phyloP scores from a whole-genome alignment of 1,139 yeast species.

The Zhuliangozyma blackwelliae region DNA sequence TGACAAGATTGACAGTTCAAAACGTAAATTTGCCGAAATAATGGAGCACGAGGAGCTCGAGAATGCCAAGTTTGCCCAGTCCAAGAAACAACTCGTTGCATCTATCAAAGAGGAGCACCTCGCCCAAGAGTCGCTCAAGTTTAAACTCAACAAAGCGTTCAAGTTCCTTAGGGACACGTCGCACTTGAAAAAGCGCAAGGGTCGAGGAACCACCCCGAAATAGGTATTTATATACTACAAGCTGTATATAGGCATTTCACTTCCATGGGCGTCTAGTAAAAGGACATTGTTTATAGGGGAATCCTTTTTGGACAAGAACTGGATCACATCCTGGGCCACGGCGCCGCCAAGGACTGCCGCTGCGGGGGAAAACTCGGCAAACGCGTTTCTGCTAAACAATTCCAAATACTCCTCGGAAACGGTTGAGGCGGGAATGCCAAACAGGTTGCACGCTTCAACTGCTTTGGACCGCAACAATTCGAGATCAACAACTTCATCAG shows the following conservation, averaged over 20 bases:
- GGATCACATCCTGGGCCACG: constrained; percentile 86
- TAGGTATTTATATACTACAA: constrained; percentile 21
- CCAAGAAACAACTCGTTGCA: constrained; percentile 11
- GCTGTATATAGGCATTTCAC: constrained; percentile 73
- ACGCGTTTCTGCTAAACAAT: constrained; percentile 46
- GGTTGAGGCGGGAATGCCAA: constrained; percentile 37
- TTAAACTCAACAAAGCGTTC: constrained; percentile 32
- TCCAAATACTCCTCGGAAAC: constrained; percentile 34
- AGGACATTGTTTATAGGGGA: constrained; percentile 80
- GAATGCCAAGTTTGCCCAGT: constrained; percentile 19
- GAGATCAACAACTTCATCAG: constrained; percentile 27
- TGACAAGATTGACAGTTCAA: constrained; percentile 22
- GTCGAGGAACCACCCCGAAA: constrained; percentile 37
- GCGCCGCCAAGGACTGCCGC: constrained; percentile 90
- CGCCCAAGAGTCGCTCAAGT: constrained; percentile 21
- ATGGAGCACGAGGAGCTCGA: constrained; percentile 18
- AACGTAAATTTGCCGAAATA: constrained; percentile 25
- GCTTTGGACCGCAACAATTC: constrained; percentile 26
- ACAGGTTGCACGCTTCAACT: constrained; percentile 18
- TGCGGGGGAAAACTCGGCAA: constrained; percentile 75
- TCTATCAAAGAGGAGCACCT: constrained; percentile 14
- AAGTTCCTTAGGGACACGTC: constrained; percentile 38
- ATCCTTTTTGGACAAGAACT: constrained; percentile 70
- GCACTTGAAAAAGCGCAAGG: constrained; percentile 42
- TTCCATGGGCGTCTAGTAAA: constrained; percentile 65